Base-by-base conservation (phyloP, 441 rosid genomes). In the Eutrema salsugineum region DNA sequence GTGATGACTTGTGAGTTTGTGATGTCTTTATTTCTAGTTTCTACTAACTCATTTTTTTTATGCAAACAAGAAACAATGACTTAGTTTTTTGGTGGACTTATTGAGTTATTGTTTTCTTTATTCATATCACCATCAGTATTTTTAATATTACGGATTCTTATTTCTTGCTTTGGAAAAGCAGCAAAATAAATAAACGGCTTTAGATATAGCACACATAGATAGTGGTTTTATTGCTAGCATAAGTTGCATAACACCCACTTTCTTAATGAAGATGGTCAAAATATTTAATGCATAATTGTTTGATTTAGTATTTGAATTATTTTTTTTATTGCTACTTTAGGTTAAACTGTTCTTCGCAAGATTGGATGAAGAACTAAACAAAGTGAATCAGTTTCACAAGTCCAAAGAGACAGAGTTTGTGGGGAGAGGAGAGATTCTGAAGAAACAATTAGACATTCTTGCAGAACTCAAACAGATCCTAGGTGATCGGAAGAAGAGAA, bases 331-430 rank as follows among this genome's bases (percentile, higher is more conserved):
- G 3, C 3, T 60, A 1, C 35, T 61, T 28, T 17, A 95, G 99
- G 92, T 87, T 77, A 84, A 73, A 71, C 78, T 67, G 17, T 95
- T 93, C 78, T 95, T 93, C 46, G 88, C 77, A 77, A 82, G 68
- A 27, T 15, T 95, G 44, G 98, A 89, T 47, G 91, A 83, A 28
- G 99, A 95, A 66, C 78, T 93, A 8, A 84, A 87, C 66, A 93
- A 91, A 68, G 98, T 93, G 78, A 93, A 93, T 82, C 86, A 81
- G 56, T 95, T 95, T 70, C 87, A 93, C 85, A 87, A 79, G 79
- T 66, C 68, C 0, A 88, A 79, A 78, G 99, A 95, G 77, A 80
- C 78, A 8, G 99, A 95, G 79, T 88, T 95, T 42, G 61, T 89
- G 1, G 96, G 87, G 43, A 95, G 92, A 76, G 98, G 94, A 50